Evolutionary conservation across 2,329 filamentous ascomycete species (phyloP), one percentile per base, ranked within the genome.

Genomic region (Fusarium sp.): DNA sequence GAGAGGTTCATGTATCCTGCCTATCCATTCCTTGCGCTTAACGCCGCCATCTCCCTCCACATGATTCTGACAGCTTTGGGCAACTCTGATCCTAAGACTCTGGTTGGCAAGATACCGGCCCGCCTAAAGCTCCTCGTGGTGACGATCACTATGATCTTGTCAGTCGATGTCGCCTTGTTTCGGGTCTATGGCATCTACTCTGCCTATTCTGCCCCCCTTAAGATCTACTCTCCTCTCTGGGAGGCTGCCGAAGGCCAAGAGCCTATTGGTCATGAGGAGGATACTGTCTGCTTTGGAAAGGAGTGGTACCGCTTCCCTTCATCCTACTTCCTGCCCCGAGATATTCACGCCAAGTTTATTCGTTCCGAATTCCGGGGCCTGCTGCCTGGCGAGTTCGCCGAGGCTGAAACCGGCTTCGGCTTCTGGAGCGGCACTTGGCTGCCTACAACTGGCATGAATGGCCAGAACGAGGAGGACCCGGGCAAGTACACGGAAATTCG

Each of bases 251-350:
- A 85, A 18, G 82, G 83, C 46, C 75, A 85, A 13, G 75, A 82
- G 9, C 86, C 84, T 1, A 73, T 92, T 7, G 87, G 89, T 3
- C 80, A 82, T 0, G 78, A 83, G 2, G 92, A 91, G 15, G 91
- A 94, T 68, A 90, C 86, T 16, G 89, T 99, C 3, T 99, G 96
- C 79, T 88, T 97, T 40, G 94, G 94, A 30, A 99, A 98, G 78
- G 96, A 99, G 78, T 99, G 96, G 96, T 98, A 99, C 80, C 93
- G 96, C 37, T 98, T 98, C 78, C 95, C 96, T 2, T 95, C 93
- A 1, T 97, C 95, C 0, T 98, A 94, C 83, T 94, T 96, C 78
- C 85, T 99, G 4, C 95, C 96, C 0, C 85, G 90, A n/a, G 88
- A 89, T 52, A 93, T 96, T 84, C 91, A 89, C 70, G 92, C 93